A percentile compares a stretch with the other conserved stretches of the same genome.
Conservation (phyloP, 2,329 filamentous ascomycete species). For the Hirsutella minnesotensis region DNA sequence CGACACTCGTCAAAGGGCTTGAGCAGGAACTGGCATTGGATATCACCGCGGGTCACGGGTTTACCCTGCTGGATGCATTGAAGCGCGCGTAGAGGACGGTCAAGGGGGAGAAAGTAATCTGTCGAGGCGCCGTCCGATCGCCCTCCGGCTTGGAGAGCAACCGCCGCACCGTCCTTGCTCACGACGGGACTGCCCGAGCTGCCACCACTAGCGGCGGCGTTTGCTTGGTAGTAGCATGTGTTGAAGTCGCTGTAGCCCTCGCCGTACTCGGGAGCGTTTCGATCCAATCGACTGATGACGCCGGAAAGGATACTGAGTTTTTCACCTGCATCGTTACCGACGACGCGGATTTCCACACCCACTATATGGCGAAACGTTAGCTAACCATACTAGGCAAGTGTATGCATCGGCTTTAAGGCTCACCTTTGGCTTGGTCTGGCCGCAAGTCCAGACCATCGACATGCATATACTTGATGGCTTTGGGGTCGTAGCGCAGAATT, state of each 20-base stretch:
- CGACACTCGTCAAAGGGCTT: conserved; percentile 97
- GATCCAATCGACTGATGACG: conserved; percentile 89
- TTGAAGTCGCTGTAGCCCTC: conserved; percentile 98
- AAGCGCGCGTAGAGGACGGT: conserved; percentile 78
- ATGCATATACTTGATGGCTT: conserved; percentile 94
- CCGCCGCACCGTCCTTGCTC: conserved; percentile 82
- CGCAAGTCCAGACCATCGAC: conserved; percentile 68
- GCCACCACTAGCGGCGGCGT: conserved; percentile 89
- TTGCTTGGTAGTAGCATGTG: conserved; percentile 92
- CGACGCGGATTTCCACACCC: conserved; percentile 88
- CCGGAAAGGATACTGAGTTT: conserved; percentile 97
- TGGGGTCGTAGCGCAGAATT: conserved; percentile 90
- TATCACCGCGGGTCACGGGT: conserved; percentile 80
- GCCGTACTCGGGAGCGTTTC: conserved; percentile 95
- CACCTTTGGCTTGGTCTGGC: conserved; percentile 69
- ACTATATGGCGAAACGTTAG: conserved; percentile 33
- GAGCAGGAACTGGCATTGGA: conserved; percentile 92
- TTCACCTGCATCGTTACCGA: conserved; percentile 96
- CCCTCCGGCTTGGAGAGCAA: conserved; percentile 88
- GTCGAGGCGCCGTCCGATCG: conserved; percentile 90
- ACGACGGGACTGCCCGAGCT: conserved; percentile 98
- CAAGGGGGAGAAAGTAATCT: conserved; percentile 91
- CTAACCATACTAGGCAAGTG: background rate
- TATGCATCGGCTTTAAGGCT: conserved; percentile 8
- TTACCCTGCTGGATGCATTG: conserved; percentile 70